Base-by-base conservation (phyloP, 2,329 filamentous ascomycete genomes). In the Huntiella decipiens region DNA sequence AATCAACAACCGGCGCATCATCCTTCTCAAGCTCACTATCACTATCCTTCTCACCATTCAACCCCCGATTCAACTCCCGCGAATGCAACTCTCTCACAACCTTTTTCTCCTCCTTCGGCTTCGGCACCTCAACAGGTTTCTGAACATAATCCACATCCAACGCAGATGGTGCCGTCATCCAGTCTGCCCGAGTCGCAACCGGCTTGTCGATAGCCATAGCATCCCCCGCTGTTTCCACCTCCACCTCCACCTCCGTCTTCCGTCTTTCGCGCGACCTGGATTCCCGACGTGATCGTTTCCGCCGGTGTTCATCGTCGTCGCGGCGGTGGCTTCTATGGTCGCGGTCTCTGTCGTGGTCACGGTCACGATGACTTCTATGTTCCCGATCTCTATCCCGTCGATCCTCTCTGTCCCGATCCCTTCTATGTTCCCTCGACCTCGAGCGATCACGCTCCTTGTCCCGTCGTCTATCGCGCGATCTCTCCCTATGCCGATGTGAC, bases 91-190 rank as follows among this genome's bases (percentile, higher is more conserved):
- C 74, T 44, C 83, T 72, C 5, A 37, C 36, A 45, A 78, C 74
- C 8, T 80, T 76, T 28, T 28, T 28, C 7, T 28, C 22, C 45
- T 77, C 76, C 12, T 74, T 65, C 34, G 62, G 64, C 13, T 62
- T 65, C 34, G 64, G 64, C 53, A 77, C 76, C 1, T 62, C 61
- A 3, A 64, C 66, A 50, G 73, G 68, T 50, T 73, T 68, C 56
- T 82, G 73, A 43, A 85, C 70, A 58, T 93, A 94, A 57, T 96
- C 87, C 48, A 96, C 68, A 45, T 87, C 79, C 33, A 93, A 63
- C 0, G 79, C 76, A 0, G 82, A 83, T 0, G 88, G 86, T 0
- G 80, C 80, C 50, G 86, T 79, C 91, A 98, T 98, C 87, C 92
- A 98, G 0, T 81, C 74, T 60, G 96, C 91, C 52, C 92, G 75